phyloP scores from a whole-genome alignment of 371 early-diverging fungal genomes.

The Dinochytrium kinnereticum region DNA sequence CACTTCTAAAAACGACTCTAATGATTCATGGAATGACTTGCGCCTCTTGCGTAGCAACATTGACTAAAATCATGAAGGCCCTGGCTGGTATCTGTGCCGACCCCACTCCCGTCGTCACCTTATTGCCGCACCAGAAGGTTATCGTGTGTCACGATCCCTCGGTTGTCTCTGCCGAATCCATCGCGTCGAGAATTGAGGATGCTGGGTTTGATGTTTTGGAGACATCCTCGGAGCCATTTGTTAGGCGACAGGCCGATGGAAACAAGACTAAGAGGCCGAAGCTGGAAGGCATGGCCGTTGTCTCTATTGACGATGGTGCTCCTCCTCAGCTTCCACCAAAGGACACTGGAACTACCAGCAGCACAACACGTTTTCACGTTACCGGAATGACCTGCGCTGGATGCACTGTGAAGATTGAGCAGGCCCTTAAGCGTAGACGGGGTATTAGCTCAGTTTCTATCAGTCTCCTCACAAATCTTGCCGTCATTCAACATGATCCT shows the following conservation, averaged over 20 bases:
- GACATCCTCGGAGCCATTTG: neutral
- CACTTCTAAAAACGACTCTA: neutral
- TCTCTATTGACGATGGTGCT: neutral
- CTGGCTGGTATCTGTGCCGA: neutral
- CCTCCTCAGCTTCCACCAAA: conserved; percentile 9
- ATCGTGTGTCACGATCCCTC: conserved; percentile 33
- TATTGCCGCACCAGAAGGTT: conserved; percentile 45
- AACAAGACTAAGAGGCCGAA: no score
- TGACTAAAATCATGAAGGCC: conserved; percentile 11
- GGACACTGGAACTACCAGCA: conserved; percentile 44
- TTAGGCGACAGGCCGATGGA: neutral
- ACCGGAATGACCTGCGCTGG: conserved; percentile 71
- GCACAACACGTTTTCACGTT: conserved; percentile 31
- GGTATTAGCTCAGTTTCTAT: conserved; percentile 76
- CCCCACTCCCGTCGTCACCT: conserved; percentile 32
- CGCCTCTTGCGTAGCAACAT: neutral
- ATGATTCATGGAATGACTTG: conserved; percentile 16
- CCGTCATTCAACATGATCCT: conserved; percentile 65
- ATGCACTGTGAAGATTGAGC: conserved; percentile 74
- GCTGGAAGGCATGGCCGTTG: neutral
- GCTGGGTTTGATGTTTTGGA: conserved; percentile 61
- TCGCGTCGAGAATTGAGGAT: conserved; percentile 59
- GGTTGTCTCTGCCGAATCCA: conserved; percentile 37
- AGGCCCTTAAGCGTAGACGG: conserved; percentile 56
- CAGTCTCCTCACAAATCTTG: conserved; percentile 73